Conservation (phyloP, 208 protist species). For the Trypanosoma melophagium region DNA sequence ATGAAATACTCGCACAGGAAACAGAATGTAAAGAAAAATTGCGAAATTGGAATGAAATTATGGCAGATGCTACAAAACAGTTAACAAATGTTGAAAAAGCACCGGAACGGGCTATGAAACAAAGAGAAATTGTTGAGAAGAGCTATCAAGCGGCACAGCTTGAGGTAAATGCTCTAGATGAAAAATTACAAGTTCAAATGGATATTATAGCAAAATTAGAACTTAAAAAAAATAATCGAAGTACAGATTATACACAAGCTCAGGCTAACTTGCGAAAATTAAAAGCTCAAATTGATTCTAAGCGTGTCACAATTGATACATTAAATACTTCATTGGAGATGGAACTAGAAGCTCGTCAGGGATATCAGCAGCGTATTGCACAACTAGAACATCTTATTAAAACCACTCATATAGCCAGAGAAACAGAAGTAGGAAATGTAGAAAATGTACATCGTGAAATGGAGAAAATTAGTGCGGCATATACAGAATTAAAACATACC, state of each 20-base stretch:
- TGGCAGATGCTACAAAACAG: conserved; percentile 70
- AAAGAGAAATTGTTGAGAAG: conserved; percentile 71
- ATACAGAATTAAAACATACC: conserved; percentile 48
- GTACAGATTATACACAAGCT: conserved; percentile 61
- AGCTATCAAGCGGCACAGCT: conserved; percentile 58
- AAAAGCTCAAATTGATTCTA: conserved; percentile 65
- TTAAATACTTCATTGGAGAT: conserved; percentile 81
- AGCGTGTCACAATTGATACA: conserved; percentile 85
- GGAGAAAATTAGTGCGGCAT: conserved; percentile 56
- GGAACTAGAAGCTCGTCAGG: conserved; percentile 71
- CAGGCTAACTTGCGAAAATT: conserved; percentile 65
- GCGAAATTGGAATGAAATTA: conserved; percentile 42
- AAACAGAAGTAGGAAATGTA: conserved; percentile 61
- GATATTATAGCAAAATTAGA: conserved; percentile 75
- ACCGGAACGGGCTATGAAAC: conserved; percentile 77
- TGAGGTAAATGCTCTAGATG: conserved; percentile 62
- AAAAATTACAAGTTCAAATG: conserved; percentile 64
- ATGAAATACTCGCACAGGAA: conserved; percentile 55
- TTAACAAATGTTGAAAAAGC: conserved; percentile 79
- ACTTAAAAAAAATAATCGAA: conserved; percentile 70
- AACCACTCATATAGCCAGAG: conserved; percentile 48
- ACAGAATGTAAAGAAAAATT: conserved; percentile 54
- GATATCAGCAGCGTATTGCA: conserved; percentile 63
- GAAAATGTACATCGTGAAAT: conserved; percentile 71
- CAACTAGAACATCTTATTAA: conserved; percentile 80